phyloP scores from a whole-genome alignment of 2,329 filamentous ascomycete species.

The Rhinocladiella similis region DNA sequence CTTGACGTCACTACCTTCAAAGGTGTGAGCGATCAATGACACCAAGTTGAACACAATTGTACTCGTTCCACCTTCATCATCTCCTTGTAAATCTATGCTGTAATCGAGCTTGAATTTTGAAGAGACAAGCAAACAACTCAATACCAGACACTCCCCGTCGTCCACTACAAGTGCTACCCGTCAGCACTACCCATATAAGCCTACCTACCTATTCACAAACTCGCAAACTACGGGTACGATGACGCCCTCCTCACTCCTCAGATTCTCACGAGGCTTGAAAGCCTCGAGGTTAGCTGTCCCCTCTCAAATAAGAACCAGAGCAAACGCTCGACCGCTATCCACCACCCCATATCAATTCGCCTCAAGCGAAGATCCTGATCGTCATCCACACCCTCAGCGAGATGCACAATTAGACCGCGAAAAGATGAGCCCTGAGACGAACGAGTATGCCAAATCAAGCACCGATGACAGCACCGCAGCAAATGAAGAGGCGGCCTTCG shows the following conservation, averaged over 20 bases:
- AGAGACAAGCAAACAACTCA: too few relatives aligned
- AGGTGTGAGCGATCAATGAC: too few relatives aligned
- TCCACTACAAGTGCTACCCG: neutral
- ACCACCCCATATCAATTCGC: slow-evolving; percentile 8
- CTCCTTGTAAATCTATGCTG: too few relatives aligned
- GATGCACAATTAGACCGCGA: slow-evolving; percentile 50
- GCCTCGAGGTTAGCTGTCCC: neutral
- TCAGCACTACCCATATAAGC: neutral
- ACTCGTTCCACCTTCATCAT: too few relatives aligned
- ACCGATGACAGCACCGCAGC: slow-evolving; percentile 61
- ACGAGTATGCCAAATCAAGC: slow-evolving; percentile 69
- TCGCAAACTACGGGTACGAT: neutral
- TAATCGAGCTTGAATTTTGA: too few relatives aligned
- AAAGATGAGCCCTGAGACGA: slow-evolving; percentile 63
- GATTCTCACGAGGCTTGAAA: neutral
- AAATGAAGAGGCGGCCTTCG: slow-evolving; percentile 64
- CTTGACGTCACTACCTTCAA: neutral
- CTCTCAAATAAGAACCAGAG: neutral
- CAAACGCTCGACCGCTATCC: slow-evolving; percentile 8
- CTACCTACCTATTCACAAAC: too few relatives aligned
- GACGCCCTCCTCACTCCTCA: neutral
- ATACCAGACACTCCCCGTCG: too few relatives aligned
- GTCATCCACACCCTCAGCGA: slow-evolving; percentile 17
- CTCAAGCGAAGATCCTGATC: slow-evolving; percentile 14
- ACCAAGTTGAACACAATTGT: too few relatives aligned